Base-by-base conservation (phyloP, 2,329 filamentous ascomycete genomes). In the Rutstroemia sydowiana region DNA sequence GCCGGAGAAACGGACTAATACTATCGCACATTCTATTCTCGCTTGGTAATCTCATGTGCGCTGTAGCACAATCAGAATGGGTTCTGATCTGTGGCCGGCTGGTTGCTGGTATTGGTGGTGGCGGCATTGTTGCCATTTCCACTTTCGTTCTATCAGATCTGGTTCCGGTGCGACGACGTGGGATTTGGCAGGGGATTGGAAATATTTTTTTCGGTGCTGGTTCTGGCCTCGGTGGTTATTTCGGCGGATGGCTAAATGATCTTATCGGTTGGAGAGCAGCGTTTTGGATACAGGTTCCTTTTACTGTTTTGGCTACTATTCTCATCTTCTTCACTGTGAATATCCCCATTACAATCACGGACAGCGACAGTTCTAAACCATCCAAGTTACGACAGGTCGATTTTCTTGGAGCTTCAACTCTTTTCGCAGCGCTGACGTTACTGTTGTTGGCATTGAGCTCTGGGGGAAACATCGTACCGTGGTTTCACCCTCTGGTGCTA, bases 391-490 rank as follows among this genome's bases (percentile, higher is more conserved):
- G 71, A 16, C 79, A 81, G 30, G 76, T 91, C 58, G 87, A 91
- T 65, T 88, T 88, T 59, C 68, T 84, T 0, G 87, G 87, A 3
- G 85, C 85, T 1, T 66, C 78, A 26, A 71, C 80, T 16, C 77
- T 91, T 11, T 75, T 87, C 26, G 61, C 73, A 1, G 83, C 85
- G 6, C 80, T 89, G 1, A 74, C 84, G 50, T 72, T 77, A 85
- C 90, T 61, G 84, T 84, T 1, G 85, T 85, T 0, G 77, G 82
- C 14, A 81, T 81, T 63, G 77, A 89, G 80, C 59, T 75, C 75
- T 0, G 80, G 79, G 5, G 79, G 78, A 10, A 82, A 79, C 57
- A 73, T 77, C 30, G 69, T 82, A 0, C 75, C 78, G 2, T 84
- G 79, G 78, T 73, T 69, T 0, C 75, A 79, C 55, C 78, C 79